A percentile compares a stretch with the other conserved stretches of the same genome.
phyloP scores from a whole-genome alignment of 2,329 filamentous ascomycete species.

The Colletotrichum ledebouriae region DNA sequence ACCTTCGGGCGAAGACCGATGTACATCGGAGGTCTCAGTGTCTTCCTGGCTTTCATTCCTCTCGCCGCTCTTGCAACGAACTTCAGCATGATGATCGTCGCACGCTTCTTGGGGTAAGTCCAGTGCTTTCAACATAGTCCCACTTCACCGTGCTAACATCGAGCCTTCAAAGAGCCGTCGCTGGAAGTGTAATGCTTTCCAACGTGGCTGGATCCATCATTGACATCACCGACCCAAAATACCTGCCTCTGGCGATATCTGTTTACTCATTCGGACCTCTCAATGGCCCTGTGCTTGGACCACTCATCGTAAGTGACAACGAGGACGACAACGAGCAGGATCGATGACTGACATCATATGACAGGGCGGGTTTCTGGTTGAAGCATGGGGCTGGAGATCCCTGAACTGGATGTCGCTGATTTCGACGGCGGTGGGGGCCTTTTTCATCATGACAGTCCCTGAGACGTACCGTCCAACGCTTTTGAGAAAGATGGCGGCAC shows the following conservation, averaged over 20 bases:
- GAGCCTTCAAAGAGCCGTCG: slow-evolving; percentile 63
- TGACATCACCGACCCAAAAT: slow-evolving; percentile 71
- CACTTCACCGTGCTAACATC: neutral
- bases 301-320: slow-evolving; percentile 46
- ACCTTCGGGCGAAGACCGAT: slow-evolving; percentile 67
- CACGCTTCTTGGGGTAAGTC: slow-evolving; percentile 58
- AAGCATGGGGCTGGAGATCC: slow-evolving; percentile 73
- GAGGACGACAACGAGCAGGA: too few species aligned
- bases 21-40: slow-evolving; percentile 65
- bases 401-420: slow-evolving; percentile 72
- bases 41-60: slow-evolving; percentile 71
- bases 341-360: neutral
- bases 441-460: slow-evolving; percentile 61
- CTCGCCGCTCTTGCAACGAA: slow-evolving; percentile 55
- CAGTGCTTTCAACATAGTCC: too few species aligned
- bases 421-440: slow-evolving; percentile 63
- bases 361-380: slow-evolving; percentile 67
- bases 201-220: slow-evolving; percentile 74
- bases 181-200: slow-evolving; percentile 72
- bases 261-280: slow-evolving; percentile 74
- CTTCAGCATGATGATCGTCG: slow-evolving; percentile 66
- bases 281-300: slow-evolving; percentile 63
- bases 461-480: slow-evolving; percentile 70
- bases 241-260: slow-evolving; percentile 72
- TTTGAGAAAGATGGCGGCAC: slow-evolving; percentile 62